Base-by-base conservation (phyloP, 371 early-diverging fungal genomes). In the Mortierella sp. region DNA sequence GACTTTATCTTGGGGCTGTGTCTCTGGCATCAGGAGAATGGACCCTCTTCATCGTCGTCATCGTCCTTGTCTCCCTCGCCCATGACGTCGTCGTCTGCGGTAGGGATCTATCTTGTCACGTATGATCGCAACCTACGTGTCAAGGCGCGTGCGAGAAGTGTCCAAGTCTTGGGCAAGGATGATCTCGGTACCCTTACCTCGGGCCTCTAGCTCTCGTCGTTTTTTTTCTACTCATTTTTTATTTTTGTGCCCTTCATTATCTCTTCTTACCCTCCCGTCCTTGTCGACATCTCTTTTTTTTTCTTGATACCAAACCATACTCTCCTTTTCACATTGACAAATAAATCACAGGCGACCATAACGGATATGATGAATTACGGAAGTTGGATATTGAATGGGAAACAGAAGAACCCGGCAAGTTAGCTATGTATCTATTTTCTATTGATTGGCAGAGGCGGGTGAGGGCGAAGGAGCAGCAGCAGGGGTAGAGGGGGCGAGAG, bases 51-150 rank as follows among this genome's bases (percentile, higher is more conserved):
- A 3, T 51, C 49, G 1, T 27, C 73, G 49, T 27, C 72, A 48
- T 58, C 63, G 32, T 44, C 75, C 8, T 48, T 51, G 32, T 18
- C 58, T 12, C 49, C 78, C 41, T 58, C 81, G 2, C 63, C 73
- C 3, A 48, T 48, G 54, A 60, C 41, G 24, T 44, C 72, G 21
- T 7, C 71, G 6, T 24, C 74, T 32, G 1, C 55, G 5, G 48
- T 48, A 44, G 78, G 76, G 1, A 90, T 91, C n/a, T 93, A 91
- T 74, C 81, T 94, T 41, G 91, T 94, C 24, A 94, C 94, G 27
- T 92, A 91, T 46, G 94, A 94, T 83, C 90, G 93, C 58, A 94
- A 94, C 71, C 79, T 94, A 44, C 91, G 93, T 38, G 92, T 94
- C 48, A 94, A 94, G 75, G 94, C 94, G 1, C 89, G 93, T 60